phyloP scores from a whole-genome alignment of 306 rosid genomes.

The Prunus mira region DNA sequence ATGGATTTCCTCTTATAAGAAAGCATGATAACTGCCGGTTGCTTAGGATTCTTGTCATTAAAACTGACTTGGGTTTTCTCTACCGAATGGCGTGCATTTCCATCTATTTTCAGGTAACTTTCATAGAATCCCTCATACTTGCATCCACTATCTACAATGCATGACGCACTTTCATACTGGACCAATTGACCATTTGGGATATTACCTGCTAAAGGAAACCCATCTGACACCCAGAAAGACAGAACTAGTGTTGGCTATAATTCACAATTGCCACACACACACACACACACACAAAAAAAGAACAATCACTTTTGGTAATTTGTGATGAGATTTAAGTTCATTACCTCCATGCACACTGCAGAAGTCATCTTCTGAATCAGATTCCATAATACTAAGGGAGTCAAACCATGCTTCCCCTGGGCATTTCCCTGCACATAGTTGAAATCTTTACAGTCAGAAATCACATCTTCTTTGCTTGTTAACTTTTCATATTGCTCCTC shows the following conservation, averaged over 20 bases:
- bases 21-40: conserved; percentile 70
- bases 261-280: not conserved
- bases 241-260: conserved; percentile 1
- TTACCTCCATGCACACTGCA: conserved; percentile 87
- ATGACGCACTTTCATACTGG: conserved; percentile 70
- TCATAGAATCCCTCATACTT: conserved; percentile 68
- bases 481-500: not conserved
- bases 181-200: conserved; percentile 50
- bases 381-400: conserved; percentile 66
- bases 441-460: not conserved
- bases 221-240: conserved; percentile 47
- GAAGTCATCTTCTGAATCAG: conserved; percentile 92
- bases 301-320: not conserved
- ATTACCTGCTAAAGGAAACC: conserved; percentile 49
- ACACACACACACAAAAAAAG: too few relatives aligned
- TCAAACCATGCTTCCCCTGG: conserved; percentile 91
- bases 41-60: conserved; percentile 43
- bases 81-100: conserved; percentile 31
- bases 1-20: conserved; percentile 65
- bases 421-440: conserved; percentile 41
- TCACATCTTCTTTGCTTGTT: not conserved
- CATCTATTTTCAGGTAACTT: conserved; percentile 69
- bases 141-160: conserved; percentile 56
- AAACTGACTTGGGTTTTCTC: conserved; percentile 53
- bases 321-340: conserved; percentile 15